Base-by-base conservation (phyloP, 129 eudicot genomes). In the Escallonia rubra region DNA sequence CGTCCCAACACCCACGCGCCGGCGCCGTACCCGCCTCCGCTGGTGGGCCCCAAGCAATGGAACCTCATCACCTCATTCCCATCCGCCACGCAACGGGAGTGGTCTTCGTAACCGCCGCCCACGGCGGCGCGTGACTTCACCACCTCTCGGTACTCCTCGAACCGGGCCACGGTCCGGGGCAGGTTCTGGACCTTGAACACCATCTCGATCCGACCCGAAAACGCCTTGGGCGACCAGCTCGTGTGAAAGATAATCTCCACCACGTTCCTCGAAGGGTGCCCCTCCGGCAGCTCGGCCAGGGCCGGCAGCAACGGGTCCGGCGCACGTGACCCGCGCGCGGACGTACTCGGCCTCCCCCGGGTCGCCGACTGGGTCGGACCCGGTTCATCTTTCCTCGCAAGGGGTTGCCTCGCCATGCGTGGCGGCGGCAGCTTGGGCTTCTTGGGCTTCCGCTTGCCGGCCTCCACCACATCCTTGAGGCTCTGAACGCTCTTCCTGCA, bases 1-100 rank as follows among this genome's bases (percentile, higher is more conserved):
- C 80, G 76, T 45, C 67, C 70, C 14, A 84, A 67, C 1, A 78
- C 68, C 93, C 96, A 86, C 71, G 84, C 78, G 62, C 91, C 83
- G 16, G 83, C 54, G 12, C 78, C 89, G 48, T 75, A 85, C 48
- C 80, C 79, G 46, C 87, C 80, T n/a, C 81, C 74, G n/a, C 66
- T 38, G 3, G 94, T 70, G 13, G 96, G 77, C 2, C 98, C 98
- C 39, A 92, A 62, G 71, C 96, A 92, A 46, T 81, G 91, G 65
- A 92, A 92, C 80, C 98, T 76, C 98, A 92, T 92, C 57, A 92
- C 94, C 80, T 92, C 98, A 62, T 92, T 92, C 67, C 98, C 98
- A 72, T 92, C 98, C 43, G 96, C 97, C 39, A 83, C 80, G 47
- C 96, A 90, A 62, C 96, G 96, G 43, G 86, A 86, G 80, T 81